Evolutionary conservation across 305 asterid genomes (phyloP), one percentile per base, ranked within the genome.

Genomic region (Andrographis paniculata): DNA sequence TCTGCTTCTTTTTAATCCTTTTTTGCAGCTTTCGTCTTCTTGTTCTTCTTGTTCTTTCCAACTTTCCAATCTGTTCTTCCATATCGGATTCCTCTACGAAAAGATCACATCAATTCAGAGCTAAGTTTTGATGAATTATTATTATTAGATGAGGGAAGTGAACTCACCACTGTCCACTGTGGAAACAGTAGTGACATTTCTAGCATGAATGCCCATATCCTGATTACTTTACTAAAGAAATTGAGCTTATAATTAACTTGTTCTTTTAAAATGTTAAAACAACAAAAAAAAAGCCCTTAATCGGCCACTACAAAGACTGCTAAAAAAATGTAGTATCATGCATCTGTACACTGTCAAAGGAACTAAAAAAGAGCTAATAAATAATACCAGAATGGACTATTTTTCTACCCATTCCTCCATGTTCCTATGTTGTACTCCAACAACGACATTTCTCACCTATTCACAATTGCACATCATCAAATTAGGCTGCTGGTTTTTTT

Each of bases 51-150:
- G 60, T 53, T 80, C 63, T 65, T 87, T 92, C 99, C 99, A 92
- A 63, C 97, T 92, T 21, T 92, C 91, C 46, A 92, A 96, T 47
- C 99, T 61, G 55, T 84, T 84, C 84, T 87, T 92, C 99, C 99
- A 92, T 74, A 92, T 84, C 1, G 99, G 95, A 64, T 92, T 92
- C 45, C 96, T 87, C 96, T 87, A 63, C 55, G 53, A 48, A 20
- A 42, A 42, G 52, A 56, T 23, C 50, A 66, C n/a, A 53, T 17
- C 9, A 47, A 17, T 46, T 44, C 42, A 45, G n/a, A n/a, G n/a
- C n/a, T n/a, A n/a, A n/a, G n/a, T n/a, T n/a, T n/a, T n/a, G n/a
- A 24, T 24, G 30, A 24, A 24, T 24, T 24, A 24, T 24, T n/a
- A n/a, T n/a, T n/a, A n/a, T n/a, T n/a, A n/a, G n/a, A n/a, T n/a